Conservation (phyloP, 257 asterid genomes). For the Osmanthus fragrans region DNA sequence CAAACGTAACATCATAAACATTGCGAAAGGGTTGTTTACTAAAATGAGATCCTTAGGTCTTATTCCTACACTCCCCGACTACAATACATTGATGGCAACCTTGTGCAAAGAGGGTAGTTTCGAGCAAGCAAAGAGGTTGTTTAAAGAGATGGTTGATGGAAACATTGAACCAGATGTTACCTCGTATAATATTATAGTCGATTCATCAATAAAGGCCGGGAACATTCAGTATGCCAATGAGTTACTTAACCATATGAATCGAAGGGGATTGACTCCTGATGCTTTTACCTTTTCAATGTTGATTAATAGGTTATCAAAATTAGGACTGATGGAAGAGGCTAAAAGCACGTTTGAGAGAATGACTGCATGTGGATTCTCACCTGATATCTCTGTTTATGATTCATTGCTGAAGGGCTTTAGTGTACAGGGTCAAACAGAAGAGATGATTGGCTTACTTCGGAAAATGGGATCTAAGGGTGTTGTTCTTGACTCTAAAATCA, state of each 20-base stretch:
- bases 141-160: conserved; percentile 48
- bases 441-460: conserved; percentile 50
- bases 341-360: conserved; percentile 50
- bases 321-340: conserved; percentile 67
- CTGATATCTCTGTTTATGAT: conserved; percentile 51
- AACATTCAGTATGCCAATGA: conserved; percentile 49
- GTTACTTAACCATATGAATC: conserved; percentile 52
- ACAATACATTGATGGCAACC: conserved; percentile 62
- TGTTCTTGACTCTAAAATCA: conserved; percentile 53
- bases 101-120: conserved; percentile 65
- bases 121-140: conserved; percentile 59
- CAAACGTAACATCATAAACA: conserved; percentile 42
- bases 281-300: conserved; percentile 52
- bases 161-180: conserved; percentile 48
- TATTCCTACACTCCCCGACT: conserved; percentile 43
- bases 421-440: conserved; percentile 46
- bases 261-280: conserved; percentile 50
- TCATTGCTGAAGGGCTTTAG: conserved; percentile 60
- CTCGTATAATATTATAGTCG: conserved; percentile 63
- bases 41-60: conserved; percentile 50
- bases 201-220: conserved; percentile 53
- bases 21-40: conserved; percentile 69
- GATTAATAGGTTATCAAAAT: conserved; percentile 56
- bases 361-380: conserved; percentile 52
- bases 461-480: conserved; percentile 55